Base-by-base conservation (phyloP, 2,329 filamentous ascomycete genomes). In the Penicillium sp. region DNA sequence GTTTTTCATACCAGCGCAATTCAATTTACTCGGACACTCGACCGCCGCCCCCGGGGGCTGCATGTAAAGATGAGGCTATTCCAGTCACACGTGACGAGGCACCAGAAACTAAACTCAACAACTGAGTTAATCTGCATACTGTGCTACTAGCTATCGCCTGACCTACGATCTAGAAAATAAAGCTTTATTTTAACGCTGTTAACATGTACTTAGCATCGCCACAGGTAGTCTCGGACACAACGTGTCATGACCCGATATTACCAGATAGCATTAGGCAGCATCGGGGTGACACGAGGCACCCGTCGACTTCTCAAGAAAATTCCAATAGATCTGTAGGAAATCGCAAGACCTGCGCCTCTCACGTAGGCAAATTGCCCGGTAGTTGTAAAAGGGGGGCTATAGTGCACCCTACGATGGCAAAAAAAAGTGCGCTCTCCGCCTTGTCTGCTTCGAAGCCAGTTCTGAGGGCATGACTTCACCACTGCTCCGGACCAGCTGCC, bases 351-450 rank as follows among this genome's bases (percentile, higher is more conserved):
- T 24, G 13, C 28, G 26, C 12, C 28, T 45, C 34, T 31, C 38
- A 28, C 23, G 12, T 36, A 44, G 38, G 33, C 48, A 45, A 38
- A 28, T 12, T 16, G 38, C 31, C 16, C 42, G 49, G 39, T 47
- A 49, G 45, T 21, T 24, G 23, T 16, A 41, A 18, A 41, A 12
- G 43, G 34, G n/a, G 26, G 41, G 16, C 33, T 33, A 49, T 13
- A 38, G 54, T 38, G 39, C 39, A 38, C 41, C 41, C 26, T 23
- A 28, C 15, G 42, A 55, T 50, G 59, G 61, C 59, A 62, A 62
- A 61, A 63, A 60, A 57, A 49, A 15, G 42, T n/a, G 49, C 41
- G 47, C 60, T 64, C 61, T 63, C 61, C 61, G 61, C 61, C 61
- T 64, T 64, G 45, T 64, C 58, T 60, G 58, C 59, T 57, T 57